phyloP scores from a whole-genome alignment of 345 rosid species.

The Microthlaspi erraticum region DNA sequence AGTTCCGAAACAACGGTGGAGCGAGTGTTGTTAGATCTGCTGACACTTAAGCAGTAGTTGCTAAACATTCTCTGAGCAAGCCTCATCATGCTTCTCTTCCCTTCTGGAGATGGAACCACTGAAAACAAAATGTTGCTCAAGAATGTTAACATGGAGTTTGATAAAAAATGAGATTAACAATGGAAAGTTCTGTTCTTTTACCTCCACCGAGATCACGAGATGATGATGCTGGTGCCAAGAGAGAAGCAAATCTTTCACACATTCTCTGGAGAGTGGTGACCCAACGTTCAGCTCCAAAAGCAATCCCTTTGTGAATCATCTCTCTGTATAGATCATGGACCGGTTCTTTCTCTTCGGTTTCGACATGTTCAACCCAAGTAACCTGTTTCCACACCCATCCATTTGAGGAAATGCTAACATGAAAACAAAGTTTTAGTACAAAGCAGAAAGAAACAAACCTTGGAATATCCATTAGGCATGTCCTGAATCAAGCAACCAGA shows the following conservation, averaged over 20 bases:
- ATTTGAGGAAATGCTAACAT: background rate
- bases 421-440: conserved; percentile 16
- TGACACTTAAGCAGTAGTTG: conserved; percentile 78
- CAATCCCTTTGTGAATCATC: conserved; percentile 66
- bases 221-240: conserved; percentile 64
- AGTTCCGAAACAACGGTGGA: conserved; percentile 71
- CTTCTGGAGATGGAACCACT: conserved; percentile 86
- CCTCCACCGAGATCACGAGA: conserved; percentile 87
- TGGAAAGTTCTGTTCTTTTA: conserved; percentile 14
- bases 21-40: conserved; percentile 73
- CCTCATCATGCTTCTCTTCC: conserved; percentile 96
- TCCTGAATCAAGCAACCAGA: conserved; percentile 98
- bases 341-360: conserved; percentile 72
- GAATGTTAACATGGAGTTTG: background rate
- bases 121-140: conserved; percentile 20
- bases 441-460: conserved; percentile 51
- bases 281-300: conserved; percentile 92
- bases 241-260: conserved; percentile 86
- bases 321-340: conserved; percentile 69
- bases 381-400: conserved; percentile 53
- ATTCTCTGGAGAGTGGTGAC: conserved; percentile 80
- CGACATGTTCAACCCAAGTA: conserved; percentile 92
- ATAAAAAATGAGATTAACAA: background rate
- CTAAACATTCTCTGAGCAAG: conserved; percentile 92
- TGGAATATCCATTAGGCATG: conserved; percentile 93